Base-by-base conservation (phyloP, 2,329 filamentous ascomycete species). In the Colletotrichum trifolii region DNA sequence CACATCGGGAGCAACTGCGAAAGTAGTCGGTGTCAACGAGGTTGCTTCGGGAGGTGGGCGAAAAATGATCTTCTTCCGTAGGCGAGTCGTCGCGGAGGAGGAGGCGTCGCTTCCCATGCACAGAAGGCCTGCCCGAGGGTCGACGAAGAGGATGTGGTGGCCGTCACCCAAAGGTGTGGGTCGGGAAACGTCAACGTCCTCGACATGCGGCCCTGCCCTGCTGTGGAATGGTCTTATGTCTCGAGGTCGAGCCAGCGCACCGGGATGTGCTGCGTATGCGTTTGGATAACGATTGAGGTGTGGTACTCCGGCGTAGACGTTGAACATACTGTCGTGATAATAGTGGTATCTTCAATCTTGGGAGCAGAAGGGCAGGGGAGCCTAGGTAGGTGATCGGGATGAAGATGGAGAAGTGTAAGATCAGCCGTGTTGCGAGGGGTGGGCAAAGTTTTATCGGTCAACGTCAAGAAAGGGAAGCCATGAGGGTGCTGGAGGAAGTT, bases 111-210 rank as follows among this genome's bases (percentile, higher is more conserved):
- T 86, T 4, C 89, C 89, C 13, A 92, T 76, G 66, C 84, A 89
- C 7, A 91, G 79, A 8, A 81, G 74, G 9, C 82, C 83, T 2
- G 81, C 85, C 10, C 75, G 74, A 5, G 88, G 87, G 71, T 91
- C 88, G 7, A 86, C 87, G 72, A 90, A 91, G 6, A 91, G 75
- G 40, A 91, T 79, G 69, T 91, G 87, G 60, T 85, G 78, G 2
- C 89, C 88, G 72, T 91, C 89, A 66, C 86, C 89, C 43, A 91
- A 73, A 4, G 89, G 89, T 11, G 90, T 76, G 2, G 88, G 88
- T 49, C 83, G 84, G 70, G 88, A 90, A 69, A 91, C 87, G 70
- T 90, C 87, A 5, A 25, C 25, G 25, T 25, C 25, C 25, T 25
- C 39, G 82, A 82, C 52, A 77, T 79, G 11, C 4, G 25, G 25